Evolutionary conservation across 176 grass and related monocot species (phyloP).

Genomic region (Stipa capillata): DNA sequence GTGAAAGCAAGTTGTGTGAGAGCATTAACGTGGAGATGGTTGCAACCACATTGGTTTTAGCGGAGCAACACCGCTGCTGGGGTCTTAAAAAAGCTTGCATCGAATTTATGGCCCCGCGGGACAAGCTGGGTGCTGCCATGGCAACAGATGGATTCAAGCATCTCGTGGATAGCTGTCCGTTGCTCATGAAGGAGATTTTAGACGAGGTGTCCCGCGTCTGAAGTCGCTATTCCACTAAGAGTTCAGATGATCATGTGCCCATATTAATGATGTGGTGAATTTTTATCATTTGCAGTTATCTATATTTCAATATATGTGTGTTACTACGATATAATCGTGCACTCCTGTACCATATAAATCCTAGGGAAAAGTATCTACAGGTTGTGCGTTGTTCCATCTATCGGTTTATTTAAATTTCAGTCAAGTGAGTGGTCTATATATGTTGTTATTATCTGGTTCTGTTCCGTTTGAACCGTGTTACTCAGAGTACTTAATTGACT

Average conservation of each 20-base stretch:
- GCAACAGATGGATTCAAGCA: constrained; percentile 9
- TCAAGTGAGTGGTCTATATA: too few species aligned
- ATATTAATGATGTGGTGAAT: neutral
- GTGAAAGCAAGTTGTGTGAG: neutral
- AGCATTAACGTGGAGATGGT: neutral
- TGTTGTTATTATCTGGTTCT: too few species aligned
- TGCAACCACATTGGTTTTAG: neutral
- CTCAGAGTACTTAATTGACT: too few species aligned
- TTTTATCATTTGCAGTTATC: neutral
- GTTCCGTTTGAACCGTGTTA: too few species aligned
- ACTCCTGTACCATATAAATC: too few species aligned
- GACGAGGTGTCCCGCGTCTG: neutral
- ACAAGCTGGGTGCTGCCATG: neutral
- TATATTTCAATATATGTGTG: neutral
- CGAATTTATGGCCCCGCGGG: neutral
- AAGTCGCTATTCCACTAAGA: neutral
- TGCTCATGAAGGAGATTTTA: neutral
- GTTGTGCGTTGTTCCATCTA: too few species aligned
- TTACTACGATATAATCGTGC: too few species aligned
- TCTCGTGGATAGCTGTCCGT: neutral
- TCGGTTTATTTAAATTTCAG: too few species aligned
- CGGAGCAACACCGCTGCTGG: neutral
- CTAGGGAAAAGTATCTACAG: too few species aligned
- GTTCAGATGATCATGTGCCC: neutral
- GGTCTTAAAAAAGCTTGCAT: neutral